These are phyloP conservation scores for Rutstroemia sp. DNA, from an alignment of 2,329 filamentous ascomycete species.

Conservation along the genomic window DNA sequence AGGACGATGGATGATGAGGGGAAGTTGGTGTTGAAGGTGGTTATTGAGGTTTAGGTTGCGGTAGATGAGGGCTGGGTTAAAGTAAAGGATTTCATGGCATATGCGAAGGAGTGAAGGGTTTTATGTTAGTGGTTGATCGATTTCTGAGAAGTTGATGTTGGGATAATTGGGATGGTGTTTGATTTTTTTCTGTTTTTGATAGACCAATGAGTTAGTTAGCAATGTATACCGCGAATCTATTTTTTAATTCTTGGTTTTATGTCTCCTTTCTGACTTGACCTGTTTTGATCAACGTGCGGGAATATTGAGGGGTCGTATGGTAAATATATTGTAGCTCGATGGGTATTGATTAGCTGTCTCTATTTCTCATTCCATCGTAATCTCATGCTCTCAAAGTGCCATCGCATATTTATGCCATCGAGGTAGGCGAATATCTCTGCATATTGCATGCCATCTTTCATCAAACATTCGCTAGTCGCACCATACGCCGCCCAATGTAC, in stretches of 20 bases:
- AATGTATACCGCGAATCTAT: no score
- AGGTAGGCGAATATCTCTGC: no score
- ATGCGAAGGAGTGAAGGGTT: neutral
- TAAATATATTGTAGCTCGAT: neutral
- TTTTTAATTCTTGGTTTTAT: no score
- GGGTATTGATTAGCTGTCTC: neutral
- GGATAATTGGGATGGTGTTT: no score
- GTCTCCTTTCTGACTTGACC: no score
- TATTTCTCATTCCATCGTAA: slow-evolving; percentile 5
- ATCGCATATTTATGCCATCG: neutral
- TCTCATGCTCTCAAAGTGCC: slow-evolving; percentile 1
- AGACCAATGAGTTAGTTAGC: no score
- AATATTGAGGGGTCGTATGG: no score
- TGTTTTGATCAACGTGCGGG: no score
- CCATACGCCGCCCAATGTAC: slow-evolving; percentile 1
- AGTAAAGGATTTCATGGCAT: neutral
- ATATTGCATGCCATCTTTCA: neutral
- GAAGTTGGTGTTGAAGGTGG: slow-evolving; percentile 65
- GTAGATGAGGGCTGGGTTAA: neutral
- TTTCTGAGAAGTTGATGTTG: no score
- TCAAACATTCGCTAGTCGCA: neutral
- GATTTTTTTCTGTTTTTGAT: no score
- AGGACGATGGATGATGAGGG: slow-evolving; percentile 61
- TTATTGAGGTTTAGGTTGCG: slow-evolving; percentile 45
- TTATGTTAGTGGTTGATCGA: neutral